Evolutionary conservation across 345 rosid species (phyloP).

Genomic region (Garcia nutans): DNA sequence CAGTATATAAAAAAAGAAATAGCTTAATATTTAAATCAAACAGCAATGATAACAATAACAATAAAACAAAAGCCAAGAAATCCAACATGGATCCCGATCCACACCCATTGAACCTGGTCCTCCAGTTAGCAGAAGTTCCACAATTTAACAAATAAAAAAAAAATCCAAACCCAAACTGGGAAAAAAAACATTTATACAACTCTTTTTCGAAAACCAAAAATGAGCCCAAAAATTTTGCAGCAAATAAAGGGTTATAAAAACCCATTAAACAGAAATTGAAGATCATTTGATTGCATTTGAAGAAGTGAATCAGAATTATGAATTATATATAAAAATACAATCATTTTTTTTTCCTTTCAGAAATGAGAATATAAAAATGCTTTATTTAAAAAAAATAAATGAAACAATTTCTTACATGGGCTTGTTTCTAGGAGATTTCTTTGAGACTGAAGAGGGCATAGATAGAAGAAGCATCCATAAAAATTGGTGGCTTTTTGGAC

Average conservation of each 20-base stretch:
- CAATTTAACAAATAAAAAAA: slow-evolving; percentile 15
- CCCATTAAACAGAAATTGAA: slow-evolving; percentile 33
- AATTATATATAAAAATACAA: not conserved
- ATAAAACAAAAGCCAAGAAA: slow-evolving; percentile 52
- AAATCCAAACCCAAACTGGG: not conserved
- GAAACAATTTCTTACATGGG: slow-evolving; percentile 49
- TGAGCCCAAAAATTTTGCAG: slow-evolving; percentile 28
- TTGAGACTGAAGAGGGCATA: slow-evolving; percentile 39
- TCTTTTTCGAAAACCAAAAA: not conserved
- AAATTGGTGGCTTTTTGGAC: slow-evolving; percentile 27
- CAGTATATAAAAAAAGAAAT: slow-evolving; percentile 31
- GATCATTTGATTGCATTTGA: slow-evolving; percentile 48
- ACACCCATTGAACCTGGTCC: slow-evolving; percentile 66
- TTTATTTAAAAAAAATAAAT: too few relatives aligned
- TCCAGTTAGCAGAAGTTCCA: slow-evolving; percentile 21
- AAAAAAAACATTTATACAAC: not conserved
- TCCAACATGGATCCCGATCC: slow-evolving; percentile 89
- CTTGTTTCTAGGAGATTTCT: slow-evolving; percentile 44
- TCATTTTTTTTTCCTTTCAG: not conserved
- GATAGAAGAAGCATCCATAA: slow-evolving; percentile 46
- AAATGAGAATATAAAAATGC: not conserved
- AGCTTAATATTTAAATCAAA: slow-evolving; percentile 20
- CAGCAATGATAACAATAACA: slow-evolving; percentile 20
- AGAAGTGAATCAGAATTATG: slow-evolving; percentile 32
- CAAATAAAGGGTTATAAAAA: slow-evolving; percentile 27